Evolutionary conservation across 2,329 filamentous ascomycete species (phyloP), one percentile per base, ranked within the genome.

Genomic region (Microdochium bolleyi): DNA sequence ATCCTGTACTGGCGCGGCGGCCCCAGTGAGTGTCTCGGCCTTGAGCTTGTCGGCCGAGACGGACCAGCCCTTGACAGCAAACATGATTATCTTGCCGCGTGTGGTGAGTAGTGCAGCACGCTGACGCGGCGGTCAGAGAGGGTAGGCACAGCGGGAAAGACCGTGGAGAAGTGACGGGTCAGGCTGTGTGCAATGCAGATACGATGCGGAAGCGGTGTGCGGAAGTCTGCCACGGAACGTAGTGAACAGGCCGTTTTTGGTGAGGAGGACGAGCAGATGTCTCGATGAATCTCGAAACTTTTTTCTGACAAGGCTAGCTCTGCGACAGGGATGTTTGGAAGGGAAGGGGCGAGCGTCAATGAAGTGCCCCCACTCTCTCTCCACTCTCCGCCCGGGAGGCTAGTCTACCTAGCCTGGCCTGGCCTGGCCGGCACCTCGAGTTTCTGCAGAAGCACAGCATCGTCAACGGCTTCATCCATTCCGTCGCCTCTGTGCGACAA

Each of bases 41-140:
- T 89, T 90, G 57, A 95, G 80, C 51, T 73, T 74, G 59, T 84
- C 81, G 56, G 85, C 79, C 53, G 89, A 83, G 34, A 96, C 78
- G 38, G 89, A 89, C 92, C 92, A 96, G 60, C 94, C 94, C 63
- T 89, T 88, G 27, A 97, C 92, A 10, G 91, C 86, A 69, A 97
- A 97, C 92, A 97, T 92, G n/a, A 41, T 55, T 54, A 50, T 21
- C 51, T 22, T 5, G 41, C 41, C 22, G 16, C 41, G 8, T 46
- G 41, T 46, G n/a, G 19, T 13, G 19, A 22, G 41, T 46, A 19
- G 41, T 24, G 41, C n/a, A 22, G 19, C 7, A 19, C 41, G 7
- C n/a, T 19, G 41, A 3, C 13, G 41, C 13, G 7, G 37, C 37
- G 19, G 37, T 41, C 37, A 16, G 37, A 16, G 16, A 9, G 16